Conservation (phyloP, 2,329 filamentous ascomycete genomes). For the Fusarium sp. region DNA sequence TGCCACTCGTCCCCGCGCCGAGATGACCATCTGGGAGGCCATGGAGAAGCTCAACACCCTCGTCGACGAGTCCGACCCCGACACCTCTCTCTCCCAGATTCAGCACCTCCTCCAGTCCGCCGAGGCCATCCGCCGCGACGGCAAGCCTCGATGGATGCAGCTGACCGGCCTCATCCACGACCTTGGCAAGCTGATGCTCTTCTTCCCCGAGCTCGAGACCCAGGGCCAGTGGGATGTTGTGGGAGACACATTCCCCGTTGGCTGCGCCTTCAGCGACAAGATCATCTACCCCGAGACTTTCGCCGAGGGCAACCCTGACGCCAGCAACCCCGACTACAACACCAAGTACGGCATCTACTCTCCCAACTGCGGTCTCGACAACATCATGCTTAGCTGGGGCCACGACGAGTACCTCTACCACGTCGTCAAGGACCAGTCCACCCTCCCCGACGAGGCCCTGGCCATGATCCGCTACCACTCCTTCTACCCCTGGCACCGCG, state of each 20-base stretch:
- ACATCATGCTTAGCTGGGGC: slow-evolving; percentile 91
- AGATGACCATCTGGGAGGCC: slow-evolving; percentile 90
- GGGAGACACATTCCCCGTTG: slow-evolving; percentile 85
- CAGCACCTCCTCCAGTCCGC: slow-evolving; percentile 90
- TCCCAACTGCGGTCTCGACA: slow-evolving; percentile 83
- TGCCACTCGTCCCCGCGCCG: slow-evolving; percentile 69
- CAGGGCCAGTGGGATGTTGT: slow-evolving; percentile 94
- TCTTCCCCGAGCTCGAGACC: slow-evolving; percentile 74
- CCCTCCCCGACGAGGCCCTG: slow-evolving; percentile 82
- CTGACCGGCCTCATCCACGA: slow-evolving; percentile 83
- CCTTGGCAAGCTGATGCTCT: slow-evolving; percentile 83
- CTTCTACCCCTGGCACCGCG: slow-evolving; percentile 92
- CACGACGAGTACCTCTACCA: slow-evolving; percentile 91
- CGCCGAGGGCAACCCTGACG: slow-evolving; percentile 77
- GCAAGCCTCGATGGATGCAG: slow-evolving; percentile 87
- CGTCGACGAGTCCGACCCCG: slow-evolving; percentile 91
- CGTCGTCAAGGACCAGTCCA: slow-evolving; percentile 85
- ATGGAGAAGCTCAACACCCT: slow-evolving; percentile 94
- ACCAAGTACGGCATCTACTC: slow-evolving; percentile 84
- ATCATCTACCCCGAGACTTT: slow-evolving; percentile 89
- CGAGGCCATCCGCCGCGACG: slow-evolving; percentile 88
- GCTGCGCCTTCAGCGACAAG: slow-evolving; percentile 77
- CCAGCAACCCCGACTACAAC: slow-evolving; percentile 76
- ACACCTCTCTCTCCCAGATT: slow-evolving; percentile 88
- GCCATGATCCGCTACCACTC: slow-evolving; percentile 96